phyloP scores from a whole-genome alignment of 345 rosid species.

The Aethionema arabicum region DNA sequence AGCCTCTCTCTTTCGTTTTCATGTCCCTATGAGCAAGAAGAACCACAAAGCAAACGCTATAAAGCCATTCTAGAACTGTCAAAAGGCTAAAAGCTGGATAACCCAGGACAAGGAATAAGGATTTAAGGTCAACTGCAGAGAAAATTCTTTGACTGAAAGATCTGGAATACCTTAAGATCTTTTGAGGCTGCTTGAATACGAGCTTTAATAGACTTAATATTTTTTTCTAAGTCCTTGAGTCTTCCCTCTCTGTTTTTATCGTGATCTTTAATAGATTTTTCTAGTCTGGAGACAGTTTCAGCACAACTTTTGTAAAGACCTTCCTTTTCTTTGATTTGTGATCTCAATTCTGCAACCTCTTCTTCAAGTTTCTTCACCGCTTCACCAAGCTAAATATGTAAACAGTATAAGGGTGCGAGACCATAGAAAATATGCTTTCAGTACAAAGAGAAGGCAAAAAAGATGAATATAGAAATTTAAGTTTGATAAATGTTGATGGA shows the following conservation, averaged over 20 bases:
- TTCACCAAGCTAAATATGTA: constrained; percentile 66
- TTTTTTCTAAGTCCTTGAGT: constrained; percentile 79
- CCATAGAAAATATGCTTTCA: constrained; percentile 8
- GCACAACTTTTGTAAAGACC: constrained; percentile 51
- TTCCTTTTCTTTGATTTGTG: constrained; percentile 65
- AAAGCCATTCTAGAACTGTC: constrained; percentile 8
- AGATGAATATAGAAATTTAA: constrained; percentile 6
- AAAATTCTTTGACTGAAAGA: constrained; percentile 14
- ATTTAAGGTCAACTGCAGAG: constrained; percentile 15
- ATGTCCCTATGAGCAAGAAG: constrained; percentile 52
- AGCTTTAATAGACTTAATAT: constrained; percentile 63
- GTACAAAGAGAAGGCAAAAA: constrained; percentile 14
- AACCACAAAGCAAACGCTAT: constrained; percentile 23
- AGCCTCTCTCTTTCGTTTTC: constrained; percentile 77
- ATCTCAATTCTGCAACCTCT: constrained; percentile 74
- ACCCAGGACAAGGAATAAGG: constrained; percentile 14
- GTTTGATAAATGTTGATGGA: constrained; percentile 12
- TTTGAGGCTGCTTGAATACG: constrained; percentile 70
- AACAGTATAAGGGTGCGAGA: constrained; percentile 5
- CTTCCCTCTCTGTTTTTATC: constrained; percentile 72
- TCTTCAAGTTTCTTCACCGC: constrained; percentile 74
- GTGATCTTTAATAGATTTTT: constrained; percentile 79
- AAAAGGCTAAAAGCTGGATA: constrained; percentile 12
- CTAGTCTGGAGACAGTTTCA: constrained; percentile 56
- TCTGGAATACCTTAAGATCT: constrained; percentile 64